These are phyloP conservation scores for Diaporthe aspalathi DNA, from an alignment of 2,329 filamentous ascomycete genomes.

Conservation along the genomic window DNA sequence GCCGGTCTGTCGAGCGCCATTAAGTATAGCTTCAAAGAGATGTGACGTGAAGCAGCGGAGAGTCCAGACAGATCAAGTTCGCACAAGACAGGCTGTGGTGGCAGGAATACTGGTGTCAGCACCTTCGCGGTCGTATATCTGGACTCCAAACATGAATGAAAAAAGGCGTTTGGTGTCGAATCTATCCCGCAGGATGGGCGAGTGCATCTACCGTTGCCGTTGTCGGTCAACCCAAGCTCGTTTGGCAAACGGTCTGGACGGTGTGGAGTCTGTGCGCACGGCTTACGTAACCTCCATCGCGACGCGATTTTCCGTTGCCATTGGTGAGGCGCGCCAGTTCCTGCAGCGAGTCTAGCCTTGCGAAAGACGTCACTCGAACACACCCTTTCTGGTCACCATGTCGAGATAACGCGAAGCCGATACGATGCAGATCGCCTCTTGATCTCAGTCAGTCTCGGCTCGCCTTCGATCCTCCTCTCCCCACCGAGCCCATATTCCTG, in stretches of 20 bases:
- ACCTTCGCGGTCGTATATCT: neutral
- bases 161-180: neutral
- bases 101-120: neutral
- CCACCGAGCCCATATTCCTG: neutral
- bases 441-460: neutral
- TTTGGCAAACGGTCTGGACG: slow-evolving; percentile 2
- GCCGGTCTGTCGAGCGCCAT: too few relatives aligned
- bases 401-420: slow-evolving; percentile 14
- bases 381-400: neutral
- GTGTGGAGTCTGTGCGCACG: neutral
- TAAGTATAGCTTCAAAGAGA: too few relatives aligned
- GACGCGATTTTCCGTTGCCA: neutral
- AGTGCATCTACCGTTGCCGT: neutral
- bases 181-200: neutral
- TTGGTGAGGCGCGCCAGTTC: neutral
- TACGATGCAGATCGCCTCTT: slow-evolving; percentile 10
- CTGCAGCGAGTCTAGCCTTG: neutral
- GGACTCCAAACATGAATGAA: neutral
- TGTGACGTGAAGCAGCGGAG: too few relatives aligned
- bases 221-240: too few relatives aligned
- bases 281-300: slow-evolving; percentile 4
- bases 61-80: neutral
- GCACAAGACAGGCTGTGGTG: neutral
- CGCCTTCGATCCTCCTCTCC: neutral
- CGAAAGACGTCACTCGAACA: slow-evolving; percentile 9